These are phyloP conservation scores for Magnolia kwangsiensis DNA, from an alignment of 164 flowering plant genomes.

Conservation along the genomic window DNA sequence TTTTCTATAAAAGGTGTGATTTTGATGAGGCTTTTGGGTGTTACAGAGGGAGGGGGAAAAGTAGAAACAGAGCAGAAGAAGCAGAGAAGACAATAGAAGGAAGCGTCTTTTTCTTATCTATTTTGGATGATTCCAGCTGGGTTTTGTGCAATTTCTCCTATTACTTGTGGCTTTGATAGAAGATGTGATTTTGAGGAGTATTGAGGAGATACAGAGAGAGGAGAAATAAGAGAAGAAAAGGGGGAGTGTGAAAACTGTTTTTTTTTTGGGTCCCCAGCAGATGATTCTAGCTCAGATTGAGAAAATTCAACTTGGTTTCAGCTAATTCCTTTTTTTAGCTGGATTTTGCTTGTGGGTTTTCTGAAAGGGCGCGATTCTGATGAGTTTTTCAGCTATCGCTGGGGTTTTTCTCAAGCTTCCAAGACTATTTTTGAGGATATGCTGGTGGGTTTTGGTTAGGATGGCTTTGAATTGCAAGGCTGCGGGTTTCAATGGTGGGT, in stretches of 20 bases:
- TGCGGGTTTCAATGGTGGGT: conserved; percentile 30
- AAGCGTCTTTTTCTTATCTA: not conserved
- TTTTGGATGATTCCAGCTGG: not conserved
- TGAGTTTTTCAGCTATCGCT: conserved; percentile 32
- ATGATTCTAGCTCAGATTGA: not conserved
- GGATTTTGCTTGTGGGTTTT: not conserved
- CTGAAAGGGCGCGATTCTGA: not conserved
- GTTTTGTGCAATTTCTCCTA: conserved; percentile 1
- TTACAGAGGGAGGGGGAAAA: not conserved
- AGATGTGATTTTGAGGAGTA: not conserved
- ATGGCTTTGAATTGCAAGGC: conserved; percentile 57
- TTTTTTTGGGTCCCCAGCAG: not conserved
- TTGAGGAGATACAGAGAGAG: not conserved
- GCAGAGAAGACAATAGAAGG: not conserved
- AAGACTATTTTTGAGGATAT: conserved; percentile 36
- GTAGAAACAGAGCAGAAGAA: not conserved
- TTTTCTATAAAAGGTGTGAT: not conserved
- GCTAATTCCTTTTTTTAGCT: not conserved
- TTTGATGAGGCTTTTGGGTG: not conserved
- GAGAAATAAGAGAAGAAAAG: not conserved
- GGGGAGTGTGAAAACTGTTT: not conserved
- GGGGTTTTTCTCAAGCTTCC: conserved; percentile 41
- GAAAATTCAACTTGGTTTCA: not conserved
- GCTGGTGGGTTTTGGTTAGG: conserved; percentile 44
- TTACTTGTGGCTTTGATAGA: not conserved